Evolutionary conservation across 169 alveolate species (phyloP), one percentile per base, ranked within the genome.

Genomic region (Plasmodium gonderi): DNA sequence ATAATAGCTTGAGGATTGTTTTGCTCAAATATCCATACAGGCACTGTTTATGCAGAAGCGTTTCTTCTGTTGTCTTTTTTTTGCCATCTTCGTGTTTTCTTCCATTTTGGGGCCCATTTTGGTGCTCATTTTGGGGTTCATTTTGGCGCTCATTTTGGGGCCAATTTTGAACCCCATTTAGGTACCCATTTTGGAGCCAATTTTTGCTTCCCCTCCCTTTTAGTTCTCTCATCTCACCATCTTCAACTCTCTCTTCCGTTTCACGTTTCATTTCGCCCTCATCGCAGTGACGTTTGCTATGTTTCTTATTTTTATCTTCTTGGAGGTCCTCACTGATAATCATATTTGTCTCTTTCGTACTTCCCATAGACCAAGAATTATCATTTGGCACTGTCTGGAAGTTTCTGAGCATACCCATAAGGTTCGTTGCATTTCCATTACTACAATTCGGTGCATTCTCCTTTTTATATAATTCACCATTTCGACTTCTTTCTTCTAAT

Each of bases 21-120:
- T 51, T 83, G 77, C 83, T 83, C 42, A 83, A 54, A 29, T 83
- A 83, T 29, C 67, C 77, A 64, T 83, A 83, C 60, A 83, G 60
- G 29, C 83, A 69, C 42, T 83, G 12, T 5, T 83, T 45, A 26
- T 68, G 33, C 23, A 83, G 64, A 42, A 76, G 9, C 38, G 29
- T 31, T 23, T 49, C 54, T 74, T 83, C 92, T 14, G 20, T 29
- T 26, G 38, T 47, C 64, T 72, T 82, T 69, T 79, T 83, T 36
- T 9, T 49, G 31, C 42, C 42, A 4, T 54, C 44, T 11, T 23
- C 33, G 42, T n/a, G 44, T 45, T 80, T 65, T 68, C 44, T 40
- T 20, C 72, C 72, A 36, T 36, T 11, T 11, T 29, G 2, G 36
- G 6, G 12, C 14, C 38, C 26, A 60, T 60, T 60, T 6, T 29